These are phyloP conservation scores for Podospora bellae-mahoneyi DNA, from an alignment of 495 filamentous ascomycete species.

Conservation along the genomic window DNA sequence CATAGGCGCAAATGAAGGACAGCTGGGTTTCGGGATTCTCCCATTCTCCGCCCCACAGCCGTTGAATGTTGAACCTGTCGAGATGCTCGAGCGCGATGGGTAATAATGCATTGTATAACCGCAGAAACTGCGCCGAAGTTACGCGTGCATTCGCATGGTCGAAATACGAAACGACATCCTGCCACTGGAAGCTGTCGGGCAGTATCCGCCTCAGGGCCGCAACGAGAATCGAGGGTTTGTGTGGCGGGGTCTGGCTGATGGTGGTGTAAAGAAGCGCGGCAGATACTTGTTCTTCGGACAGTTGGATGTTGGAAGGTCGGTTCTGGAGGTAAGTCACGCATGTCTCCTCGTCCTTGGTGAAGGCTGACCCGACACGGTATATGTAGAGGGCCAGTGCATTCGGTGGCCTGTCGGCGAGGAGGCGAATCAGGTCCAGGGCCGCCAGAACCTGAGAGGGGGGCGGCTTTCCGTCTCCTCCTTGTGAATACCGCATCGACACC, in stretches of 20 bases:
- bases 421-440: constrained; percentile 67
- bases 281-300: constrained; percentile 79
- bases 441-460: constrained; percentile 70
- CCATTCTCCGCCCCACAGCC: constrained; percentile 90
- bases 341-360: constrained; percentile 49
- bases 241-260: constrained; percentile 68
- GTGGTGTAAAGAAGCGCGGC: constrained; percentile 70
- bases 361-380: constrained; percentile 65
- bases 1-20: constrained; percentile 81
- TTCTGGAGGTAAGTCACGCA: constrained; percentile 57
- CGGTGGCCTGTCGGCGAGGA: constrained; percentile 57
- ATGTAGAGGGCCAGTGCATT: constrained; percentile 72
- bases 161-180: constrained; percentile 72
- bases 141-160: constrained; percentile 77
- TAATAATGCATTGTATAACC: constrained; percentile 71
- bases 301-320: constrained; percentile 61
- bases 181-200: constrained; percentile 69
- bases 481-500: constrained; percentile 61
- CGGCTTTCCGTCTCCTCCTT: constrained; percentile 52
- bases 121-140: constrained; percentile 72
- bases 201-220: constrained; percentile 47
- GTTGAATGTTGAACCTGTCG: constrained; percentile 63
- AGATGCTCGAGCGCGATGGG: constrained; percentile 60
- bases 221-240: constrained; percentile 72
- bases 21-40: constrained; percentile 79